Percentiles rank a stretch among this genome's conserved stretches.
Conservation (phyloP, 768 basidiomycete genomes). For the Pisolithus orientalis region DNA sequence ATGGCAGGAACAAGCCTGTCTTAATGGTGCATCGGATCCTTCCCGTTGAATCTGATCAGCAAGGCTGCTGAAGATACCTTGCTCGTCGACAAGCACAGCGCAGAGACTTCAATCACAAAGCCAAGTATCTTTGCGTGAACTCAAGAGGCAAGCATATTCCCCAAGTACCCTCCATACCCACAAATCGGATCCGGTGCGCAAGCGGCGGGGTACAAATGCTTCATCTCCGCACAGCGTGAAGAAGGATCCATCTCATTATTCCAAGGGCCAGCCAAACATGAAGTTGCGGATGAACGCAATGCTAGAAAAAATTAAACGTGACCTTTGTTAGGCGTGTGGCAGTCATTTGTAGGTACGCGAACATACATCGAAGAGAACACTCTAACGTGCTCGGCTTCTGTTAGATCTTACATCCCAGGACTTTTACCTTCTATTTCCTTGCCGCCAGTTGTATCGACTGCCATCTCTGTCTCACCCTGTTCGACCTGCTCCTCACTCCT, state of each 20-base stretch:
- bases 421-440: conserved; percentile 37
- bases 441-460: conserved; percentile 35
- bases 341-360: not conserved
- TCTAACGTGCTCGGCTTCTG: too few relatives aligned
- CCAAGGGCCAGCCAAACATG: conserved; percentile 63
- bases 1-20: too few relatives aligned
- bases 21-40: too few relatives aligned
- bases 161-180: conserved; percentile 50
- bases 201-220: conserved; percentile 12
- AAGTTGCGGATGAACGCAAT: conserved; percentile 80
- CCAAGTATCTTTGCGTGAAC: conserved; percentile 45
- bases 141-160: conserved; percentile 59
- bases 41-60: too few relatives aligned
- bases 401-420: conserved; percentile 1
- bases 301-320: conserved; percentile 78
- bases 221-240: not conserved
- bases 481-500: conserved; percentile 34
- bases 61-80: not conserved
- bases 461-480: conserved; percentile 34
- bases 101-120: conserved; percentile 6
- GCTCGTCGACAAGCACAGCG: conserved; percentile 1
- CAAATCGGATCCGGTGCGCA: conserved; percentile 40
- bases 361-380: not conserved
- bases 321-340: conserved; percentile 31
- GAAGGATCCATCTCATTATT: not conserved